Conservation (phyloP, 768 basidiomycete species). For the Mycena galericulata region DNA sequence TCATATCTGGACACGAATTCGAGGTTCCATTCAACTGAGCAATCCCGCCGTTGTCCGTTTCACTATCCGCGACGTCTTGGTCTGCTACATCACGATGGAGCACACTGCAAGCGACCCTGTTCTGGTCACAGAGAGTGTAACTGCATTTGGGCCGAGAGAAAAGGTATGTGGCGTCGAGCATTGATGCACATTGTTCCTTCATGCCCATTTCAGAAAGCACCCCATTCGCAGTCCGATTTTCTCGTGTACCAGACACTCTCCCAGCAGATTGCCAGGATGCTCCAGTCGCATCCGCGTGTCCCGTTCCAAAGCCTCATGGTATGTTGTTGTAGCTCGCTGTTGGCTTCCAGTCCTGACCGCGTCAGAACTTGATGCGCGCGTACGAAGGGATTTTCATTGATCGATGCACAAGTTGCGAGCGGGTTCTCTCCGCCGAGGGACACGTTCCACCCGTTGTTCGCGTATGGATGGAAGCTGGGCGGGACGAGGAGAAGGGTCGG, state of each 20-base stretch:
- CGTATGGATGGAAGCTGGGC: constrained; percentile 56
- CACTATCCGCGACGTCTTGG: constrained; percentile 72
- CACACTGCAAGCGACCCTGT: constrained; percentile 46
- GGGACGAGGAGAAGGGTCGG: constrained; percentile 41
- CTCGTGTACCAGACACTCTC: constrained; percentile 72
- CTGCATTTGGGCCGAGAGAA: constrained; percentile 82
- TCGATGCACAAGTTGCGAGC: constrained; percentile 68
- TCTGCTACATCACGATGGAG: constrained; percentile 69
- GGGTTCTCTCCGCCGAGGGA: constrained; percentile 76
- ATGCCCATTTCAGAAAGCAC: constrained; percentile 61
- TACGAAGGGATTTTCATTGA: constrained; percentile 75
- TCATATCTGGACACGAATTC: constrained; percentile 63
- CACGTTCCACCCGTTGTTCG: constrained; percentile 81
- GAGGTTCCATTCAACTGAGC: constrained; percentile 31
- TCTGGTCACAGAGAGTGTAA: constrained; percentile 69
- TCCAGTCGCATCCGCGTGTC: constrained; percentile 65
- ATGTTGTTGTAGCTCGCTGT: constrained; percentile 25
- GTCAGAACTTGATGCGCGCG: constrained; percentile 62
- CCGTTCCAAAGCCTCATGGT: constrained; percentile 68
- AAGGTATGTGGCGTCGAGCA: constrained; percentile 53
- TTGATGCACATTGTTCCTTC: not conserved
- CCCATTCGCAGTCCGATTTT: constrained; percentile 78
- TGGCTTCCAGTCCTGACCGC: not conserved
- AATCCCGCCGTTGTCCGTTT: constrained; percentile 65
- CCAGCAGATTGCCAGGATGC: constrained; percentile 72